Conservation (phyloP, 352 stramenopile genomes). For the Blastocystis sp. region DNA sequence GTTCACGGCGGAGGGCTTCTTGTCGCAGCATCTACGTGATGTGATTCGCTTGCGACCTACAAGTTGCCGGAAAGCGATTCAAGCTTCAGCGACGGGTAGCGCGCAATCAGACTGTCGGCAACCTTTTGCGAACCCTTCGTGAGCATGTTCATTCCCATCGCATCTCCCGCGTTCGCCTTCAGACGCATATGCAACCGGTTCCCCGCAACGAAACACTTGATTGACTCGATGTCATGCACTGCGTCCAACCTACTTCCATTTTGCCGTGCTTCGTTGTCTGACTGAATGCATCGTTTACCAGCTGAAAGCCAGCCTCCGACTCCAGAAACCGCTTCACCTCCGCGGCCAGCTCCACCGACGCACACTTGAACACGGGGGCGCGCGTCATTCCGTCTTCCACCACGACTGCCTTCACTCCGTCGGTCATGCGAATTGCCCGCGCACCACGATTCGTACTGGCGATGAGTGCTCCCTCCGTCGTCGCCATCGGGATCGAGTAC, state of each 20-base stretch:
- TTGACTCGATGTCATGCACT: conserved; percentile 11
- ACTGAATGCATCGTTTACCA: conserved; percentile 71
- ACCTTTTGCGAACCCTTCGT: conserved; percentile 74
- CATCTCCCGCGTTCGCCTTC: conserved; percentile 74
- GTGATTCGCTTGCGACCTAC: background rate
- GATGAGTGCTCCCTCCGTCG: conserved; percentile 77
- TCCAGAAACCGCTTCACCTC: conserved; percentile 64
- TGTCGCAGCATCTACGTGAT: conserved; percentile 71
- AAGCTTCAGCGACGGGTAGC: conserved; percentile 68
- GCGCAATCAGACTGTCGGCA: conserved; percentile 66
- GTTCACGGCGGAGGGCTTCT: conserved; percentile 80
- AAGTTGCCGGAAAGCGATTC: conserved; percentile 77
- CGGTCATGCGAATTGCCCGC: conserved; percentile 69
- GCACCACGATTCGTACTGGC: conserved; percentile 75
- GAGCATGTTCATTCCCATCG: conserved; percentile 88
- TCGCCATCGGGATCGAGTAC: conserved; percentile 79
- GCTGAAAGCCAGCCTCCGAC: conserved; percentile 65
- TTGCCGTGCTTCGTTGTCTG: conserved; percentile 76
- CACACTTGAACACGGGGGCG: conserved; percentile 71
- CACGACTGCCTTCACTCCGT: conserved; percentile 66
- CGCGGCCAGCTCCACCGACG: conserved; percentile 61
- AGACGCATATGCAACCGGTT: conserved; percentile 76
- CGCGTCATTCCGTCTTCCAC: conserved; percentile 77
- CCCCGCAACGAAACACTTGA: conserved; percentile 70
- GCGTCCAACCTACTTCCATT: conserved; percentile 60